Evolutionary conservation across 2,329 filamentous ascomycete species (phyloP).

Genomic region (Rhynchosporium graminicola): DNA sequence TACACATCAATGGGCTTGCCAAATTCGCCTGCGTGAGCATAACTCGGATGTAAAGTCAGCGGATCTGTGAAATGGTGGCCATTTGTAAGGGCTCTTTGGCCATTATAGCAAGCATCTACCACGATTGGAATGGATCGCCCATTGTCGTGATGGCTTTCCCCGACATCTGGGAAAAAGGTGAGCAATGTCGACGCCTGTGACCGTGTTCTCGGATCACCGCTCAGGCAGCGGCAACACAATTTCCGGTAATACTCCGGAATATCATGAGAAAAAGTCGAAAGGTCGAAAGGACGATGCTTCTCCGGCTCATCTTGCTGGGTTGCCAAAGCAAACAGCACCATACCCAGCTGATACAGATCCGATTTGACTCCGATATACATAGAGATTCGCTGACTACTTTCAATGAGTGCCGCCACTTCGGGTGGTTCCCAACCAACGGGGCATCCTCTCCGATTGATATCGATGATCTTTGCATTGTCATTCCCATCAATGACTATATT

Average conservation of each 20-base stretch:
- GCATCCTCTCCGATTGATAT: constrained; percentile 96
- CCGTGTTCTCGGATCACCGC: constrained; percentile 69
- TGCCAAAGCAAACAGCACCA: constrained; percentile 90
- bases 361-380: constrained; percentile 99
- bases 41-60: constrained; percentile 15
- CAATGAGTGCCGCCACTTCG: constrained; percentile 81
- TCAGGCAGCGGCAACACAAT: constrained; percentile 71
- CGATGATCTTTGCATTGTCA: constrained; percentile 92
- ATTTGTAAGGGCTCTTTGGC: constrained; percentile 23
- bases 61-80: constrained; percentile 21
- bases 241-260: constrained; percentile 83
- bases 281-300: constrained; percentile 67
- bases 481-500: constrained; percentile 91
- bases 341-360: constrained; percentile 92
- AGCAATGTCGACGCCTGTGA: constrained; percentile 74
- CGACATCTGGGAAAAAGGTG: constrained; percentile 60
- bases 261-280: constrained; percentile 55
- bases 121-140: constrained; percentile 35
- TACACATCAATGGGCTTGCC: constrained; percentile 28
- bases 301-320: constrained; percentile 90
- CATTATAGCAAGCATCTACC: constrained; percentile 34
- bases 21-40: constrained; percentile 20
- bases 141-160: constrained; percentile 26
- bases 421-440: constrained; percentile 97
- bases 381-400: constrained; percentile 84